Evolutionary conservation across 2,329 filamentous ascomycete species (phyloP).

Genomic region (Sporothrix luriei): DNA sequence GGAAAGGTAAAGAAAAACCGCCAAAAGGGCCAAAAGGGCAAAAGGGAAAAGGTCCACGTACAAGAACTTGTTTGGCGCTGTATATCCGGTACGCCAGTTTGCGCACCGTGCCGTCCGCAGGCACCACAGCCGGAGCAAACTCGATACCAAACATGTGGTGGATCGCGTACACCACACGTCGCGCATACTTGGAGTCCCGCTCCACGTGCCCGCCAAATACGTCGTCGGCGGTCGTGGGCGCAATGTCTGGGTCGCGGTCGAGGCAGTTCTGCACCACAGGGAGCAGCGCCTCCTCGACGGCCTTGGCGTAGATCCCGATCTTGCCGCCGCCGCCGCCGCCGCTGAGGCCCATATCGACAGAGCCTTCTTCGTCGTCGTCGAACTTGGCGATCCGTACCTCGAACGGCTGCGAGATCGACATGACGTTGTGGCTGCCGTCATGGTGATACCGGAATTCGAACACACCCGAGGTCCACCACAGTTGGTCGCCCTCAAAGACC

Average conservation of each 20-base stretch:
- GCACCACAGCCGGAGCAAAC: conserved; percentile 88
- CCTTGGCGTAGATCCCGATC: conserved; percentile 63
- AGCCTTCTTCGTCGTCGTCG: conserved; percentile 69
- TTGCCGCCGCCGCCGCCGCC: conserved; percentile 35
- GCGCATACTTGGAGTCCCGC: conserved; percentile 83
- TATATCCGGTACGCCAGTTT: conserved; percentile 94
- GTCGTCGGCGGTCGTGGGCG: conserved; percentile 77
- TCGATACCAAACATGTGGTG: conserved; percentile 97
- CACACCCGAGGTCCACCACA: conserved; percentile 95
- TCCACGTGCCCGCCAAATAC: conserved; percentile 83
- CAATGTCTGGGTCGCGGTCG: conserved; percentile 87
- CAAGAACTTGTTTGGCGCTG: conserved; percentile 92
- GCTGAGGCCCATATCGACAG: conserved; percentile 43
- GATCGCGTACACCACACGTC: conserved; percentile 88
- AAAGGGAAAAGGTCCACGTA: conserved; percentile 51
- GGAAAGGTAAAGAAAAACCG: too few relatives aligned
- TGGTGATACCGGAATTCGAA: conserved; percentile 99
- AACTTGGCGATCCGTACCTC: conserved; percentile 84
- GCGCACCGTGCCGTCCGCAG: conserved; percentile 84
- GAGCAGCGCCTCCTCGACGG: conserved; percentile 76
- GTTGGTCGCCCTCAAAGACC: conserved; percentile 84
- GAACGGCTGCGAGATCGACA: conserved; percentile 91
- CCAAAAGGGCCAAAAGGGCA: conserved; percentile 3
- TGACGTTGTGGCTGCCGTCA: conserved; percentile 85
- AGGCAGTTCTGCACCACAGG: conserved; percentile 89